A percentile compares a stretch with the other conserved stretches of the same genome.
phyloP scores from a whole-genome alignment of 345 rosid genomes.

The Excoecaria agallocha region DNA sequence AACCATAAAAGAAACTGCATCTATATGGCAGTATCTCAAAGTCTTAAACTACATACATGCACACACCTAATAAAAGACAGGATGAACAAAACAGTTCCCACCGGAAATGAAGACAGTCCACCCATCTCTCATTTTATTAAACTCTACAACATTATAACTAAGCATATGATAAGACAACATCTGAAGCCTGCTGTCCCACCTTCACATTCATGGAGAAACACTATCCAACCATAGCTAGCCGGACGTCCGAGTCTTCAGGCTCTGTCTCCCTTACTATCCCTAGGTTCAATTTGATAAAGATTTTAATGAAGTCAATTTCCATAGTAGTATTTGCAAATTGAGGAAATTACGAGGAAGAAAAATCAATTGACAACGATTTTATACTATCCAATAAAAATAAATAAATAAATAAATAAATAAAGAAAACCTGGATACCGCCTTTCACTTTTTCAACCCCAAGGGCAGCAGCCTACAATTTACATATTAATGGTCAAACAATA shows the following conservation, averaged over 20 bases:
- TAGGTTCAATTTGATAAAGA: neutral
- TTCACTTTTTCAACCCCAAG: slow-evolving; percentile 37
- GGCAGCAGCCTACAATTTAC: slow-evolving; percentile 9
- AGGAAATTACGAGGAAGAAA: too few relatives aligned
- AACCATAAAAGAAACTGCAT: neutral
- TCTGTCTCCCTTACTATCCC: neutral
- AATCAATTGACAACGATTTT: neutral
- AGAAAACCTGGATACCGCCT: slow-evolving; percentile 36
- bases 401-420: neutral
- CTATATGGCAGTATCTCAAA: neutral
- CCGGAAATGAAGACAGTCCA: neutral
- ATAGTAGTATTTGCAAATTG: neutral
- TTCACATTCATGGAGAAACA: too few relatives aligned
- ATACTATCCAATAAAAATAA: neutral
- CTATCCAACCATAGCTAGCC: too few relatives aligned
- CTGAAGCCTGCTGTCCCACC: neutral
- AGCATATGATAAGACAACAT: neutral
- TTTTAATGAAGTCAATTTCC: neutral
- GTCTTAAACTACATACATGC: neutral
- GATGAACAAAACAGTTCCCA: neutral
- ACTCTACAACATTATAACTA: too few relatives aligned
- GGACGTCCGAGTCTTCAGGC: neutral
- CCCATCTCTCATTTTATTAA: neutral
- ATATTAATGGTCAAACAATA: too few relatives aligned
- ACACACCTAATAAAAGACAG: neutral